These are phyloP conservation scores for Kalmanozyma brasiliensis DNA, from an alignment of 1,284 basidiomycete genomes.

Conservation along the genomic window DNA sequence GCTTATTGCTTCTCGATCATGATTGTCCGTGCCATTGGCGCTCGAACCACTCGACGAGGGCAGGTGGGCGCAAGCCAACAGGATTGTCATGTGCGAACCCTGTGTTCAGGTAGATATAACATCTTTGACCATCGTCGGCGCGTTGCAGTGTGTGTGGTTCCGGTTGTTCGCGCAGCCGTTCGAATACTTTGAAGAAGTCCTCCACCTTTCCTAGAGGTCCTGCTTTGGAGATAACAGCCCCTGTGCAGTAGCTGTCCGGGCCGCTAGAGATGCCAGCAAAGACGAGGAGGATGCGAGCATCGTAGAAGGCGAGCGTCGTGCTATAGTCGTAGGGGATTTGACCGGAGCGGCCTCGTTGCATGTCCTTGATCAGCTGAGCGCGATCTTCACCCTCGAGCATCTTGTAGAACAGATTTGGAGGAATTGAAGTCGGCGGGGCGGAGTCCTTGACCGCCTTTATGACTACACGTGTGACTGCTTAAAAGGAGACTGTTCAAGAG, in stretches of 20 bases:
- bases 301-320: background rate
- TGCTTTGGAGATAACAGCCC: background rate
- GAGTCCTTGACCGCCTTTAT: too few species aligned
- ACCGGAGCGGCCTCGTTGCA: background rate
- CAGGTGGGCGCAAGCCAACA: background rate
- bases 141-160: background rate
- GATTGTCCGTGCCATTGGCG: background rate
- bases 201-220: background rate
- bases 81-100: conserved; percentile 1
- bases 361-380: background rate
- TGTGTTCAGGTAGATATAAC: background rate
- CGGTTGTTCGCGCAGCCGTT: background rate
- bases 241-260: conserved; percentile 2
- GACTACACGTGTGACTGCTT: too few species aligned
- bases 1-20: too few species aligned
- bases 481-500: too few species aligned
- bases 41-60: background rate
- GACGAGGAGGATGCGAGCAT: background rate
- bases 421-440: too few species aligned
- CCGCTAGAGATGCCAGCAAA: conserved; percentile 1
- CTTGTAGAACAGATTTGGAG: too few species aligned
- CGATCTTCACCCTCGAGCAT: too few species aligned
- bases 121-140: conserved; percentile 1
- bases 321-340: background rate
- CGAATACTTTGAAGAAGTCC: background rate